Evolutionary conservation across 495 filamentous ascomycete species (phyloP).

Genomic region (Cudoniella acicularis): DNA sequence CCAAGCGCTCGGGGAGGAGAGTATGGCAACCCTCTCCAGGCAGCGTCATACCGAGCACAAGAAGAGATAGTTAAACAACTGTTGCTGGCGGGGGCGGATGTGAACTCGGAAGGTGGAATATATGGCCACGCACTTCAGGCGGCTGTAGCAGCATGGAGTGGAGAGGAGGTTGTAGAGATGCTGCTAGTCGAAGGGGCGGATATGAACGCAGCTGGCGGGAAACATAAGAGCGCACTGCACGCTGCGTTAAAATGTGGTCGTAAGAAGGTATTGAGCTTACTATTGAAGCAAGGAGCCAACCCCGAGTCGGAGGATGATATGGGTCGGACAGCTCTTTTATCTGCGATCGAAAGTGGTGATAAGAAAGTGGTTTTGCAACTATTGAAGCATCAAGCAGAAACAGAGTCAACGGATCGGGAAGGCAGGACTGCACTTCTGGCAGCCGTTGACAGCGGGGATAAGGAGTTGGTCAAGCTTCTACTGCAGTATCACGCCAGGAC

Average conservation of each 20-base stretch:
- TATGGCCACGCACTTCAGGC: conserved; percentile 5
- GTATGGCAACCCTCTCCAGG: not conserved
- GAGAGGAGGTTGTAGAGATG: conserved; percentile 40
- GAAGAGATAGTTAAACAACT: conserved; percentile 9
- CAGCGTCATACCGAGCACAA: not conserved
- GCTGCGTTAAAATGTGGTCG: not conserved
- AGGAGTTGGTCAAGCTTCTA: conserved; percentile 10
- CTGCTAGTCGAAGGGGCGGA: conserved; percentile 25
- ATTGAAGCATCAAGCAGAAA: not conserved
- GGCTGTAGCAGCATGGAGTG: not conserved
- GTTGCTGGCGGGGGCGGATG: conserved; percentile 21
- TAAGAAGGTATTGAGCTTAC: not conserved
- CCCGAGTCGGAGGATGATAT: not conserved
- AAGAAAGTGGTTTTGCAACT: not conserved
- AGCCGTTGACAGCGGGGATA: conserved; percentile 2
- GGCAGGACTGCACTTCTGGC: not conserved
- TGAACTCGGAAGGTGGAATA: conserved; percentile 3
- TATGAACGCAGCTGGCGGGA: not conserved
- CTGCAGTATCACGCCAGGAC: not conserved
- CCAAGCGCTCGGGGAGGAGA: not conserved
- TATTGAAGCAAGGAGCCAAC: not conserved
- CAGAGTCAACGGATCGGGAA: not conserved
- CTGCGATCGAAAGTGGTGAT: not conserved
- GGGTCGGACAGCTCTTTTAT: not conserved
- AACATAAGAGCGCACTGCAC: not conserved